Conservation (phyloP, 495 filamentous ascomycete species). For the Tuber brumale region DNA sequence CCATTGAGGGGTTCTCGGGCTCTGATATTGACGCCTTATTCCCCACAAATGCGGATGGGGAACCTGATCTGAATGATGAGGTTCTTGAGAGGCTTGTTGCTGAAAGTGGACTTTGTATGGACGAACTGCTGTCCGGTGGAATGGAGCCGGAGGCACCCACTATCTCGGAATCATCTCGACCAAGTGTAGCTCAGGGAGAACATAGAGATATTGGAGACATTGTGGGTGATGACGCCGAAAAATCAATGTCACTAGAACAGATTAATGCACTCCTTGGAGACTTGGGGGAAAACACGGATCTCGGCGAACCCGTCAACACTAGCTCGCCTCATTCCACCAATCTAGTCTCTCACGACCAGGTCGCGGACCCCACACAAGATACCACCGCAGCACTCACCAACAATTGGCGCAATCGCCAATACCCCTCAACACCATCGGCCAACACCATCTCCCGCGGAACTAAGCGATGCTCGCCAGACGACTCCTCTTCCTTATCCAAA, state of each 20-base stretch:
- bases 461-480: constrained; percentile 3
- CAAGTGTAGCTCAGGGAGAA: not conserved
- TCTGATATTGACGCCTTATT: not conserved
- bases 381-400: not conserved
- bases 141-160: constrained; percentile 6
- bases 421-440: not conserved
- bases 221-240: not conserved
- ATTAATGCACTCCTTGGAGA: not conserved
- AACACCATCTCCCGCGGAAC: not conserved
- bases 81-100: constrained; percentile 18
- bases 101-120: constrained; percentile 20
- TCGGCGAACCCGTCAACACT: not conserved
- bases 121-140: constrained; percentile 8
- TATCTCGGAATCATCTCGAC: not conserved
- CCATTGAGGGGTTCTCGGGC: not conserved
- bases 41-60: constrained; percentile 7
- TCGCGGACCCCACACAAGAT: not conserved
- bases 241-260: not conserved
- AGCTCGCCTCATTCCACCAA: not conserved
- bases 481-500: constrained; percentile 14
- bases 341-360: not conserved
- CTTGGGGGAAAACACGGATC: not conserved
- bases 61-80: constrained; percentile 27
- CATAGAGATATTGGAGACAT: not conserved
- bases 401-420: not conserved